Conservation (phyloP, 306 rosid species). For the Dicorynia guianensis region DNA sequence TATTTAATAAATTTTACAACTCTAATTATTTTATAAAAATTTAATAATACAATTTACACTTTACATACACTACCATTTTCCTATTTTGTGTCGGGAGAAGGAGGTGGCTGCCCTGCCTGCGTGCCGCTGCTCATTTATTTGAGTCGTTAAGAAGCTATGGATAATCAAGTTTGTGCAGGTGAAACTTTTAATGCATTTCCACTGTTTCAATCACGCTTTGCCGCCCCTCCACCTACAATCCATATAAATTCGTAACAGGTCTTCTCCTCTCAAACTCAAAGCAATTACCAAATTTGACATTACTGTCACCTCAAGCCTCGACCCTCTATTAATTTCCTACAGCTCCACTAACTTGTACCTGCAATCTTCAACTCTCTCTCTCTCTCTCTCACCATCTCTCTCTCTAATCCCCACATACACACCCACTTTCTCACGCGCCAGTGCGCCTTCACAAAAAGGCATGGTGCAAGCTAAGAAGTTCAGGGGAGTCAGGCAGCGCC, state of each 20-base stretch:
- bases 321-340: conserved; percentile 38
- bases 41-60: too few species aligned
- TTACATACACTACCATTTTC: too few species aligned
- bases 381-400: conserved; percentile 16
- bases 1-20: too few species aligned
- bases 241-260: conserved; percentile 42
- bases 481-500: conserved; percentile 99
- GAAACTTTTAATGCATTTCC: conserved; percentile 74
- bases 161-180: conserved; percentile 69
- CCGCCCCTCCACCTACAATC: conserved; percentile 72
- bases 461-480: conserved; percentile 93
- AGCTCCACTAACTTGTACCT: conserved; percentile 30
- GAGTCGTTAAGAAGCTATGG: conserved; percentile 64
- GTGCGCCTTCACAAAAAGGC: not conserved
- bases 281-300: not conserved
- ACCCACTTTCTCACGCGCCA: not conserved
- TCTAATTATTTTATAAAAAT: too few species aligned
- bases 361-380: conserved; percentile 15
- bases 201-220: conserved; percentile 51
- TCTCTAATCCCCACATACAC: not conserved
- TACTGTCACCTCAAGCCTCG: not conserved
- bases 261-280: not conserved
- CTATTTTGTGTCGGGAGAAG: conserved; percentile 31
- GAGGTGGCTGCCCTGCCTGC: conserved; percentile 17
- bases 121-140: conserved; percentile 48